A percentile compares a stretch with the other conserved stretches of the same genome.
phyloP scores from a whole-genome alignment of 1,284 basidiomycete genomes.

The Uromyces viciae-fabae region DNA sequence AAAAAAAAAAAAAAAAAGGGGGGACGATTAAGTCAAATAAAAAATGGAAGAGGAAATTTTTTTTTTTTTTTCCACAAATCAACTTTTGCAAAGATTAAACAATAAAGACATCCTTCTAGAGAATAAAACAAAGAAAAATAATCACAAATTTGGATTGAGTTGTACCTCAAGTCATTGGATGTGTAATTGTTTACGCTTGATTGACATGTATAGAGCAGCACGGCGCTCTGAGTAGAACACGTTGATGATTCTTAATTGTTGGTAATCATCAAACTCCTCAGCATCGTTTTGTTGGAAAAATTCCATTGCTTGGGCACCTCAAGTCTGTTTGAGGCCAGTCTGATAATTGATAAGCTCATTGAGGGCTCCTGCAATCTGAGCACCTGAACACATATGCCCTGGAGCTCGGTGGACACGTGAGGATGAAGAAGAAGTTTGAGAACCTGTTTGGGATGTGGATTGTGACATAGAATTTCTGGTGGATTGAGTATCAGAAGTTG shows the following conservation, averaged over 20 bases:
- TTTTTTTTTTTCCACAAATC: no score
- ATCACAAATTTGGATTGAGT: no score
- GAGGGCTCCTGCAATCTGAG: not conserved
- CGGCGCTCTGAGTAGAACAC: not conserved
- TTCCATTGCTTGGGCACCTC: not conserved
- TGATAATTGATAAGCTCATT: not conserved
- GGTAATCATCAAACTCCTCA: not conserved
- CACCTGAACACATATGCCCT: not conserved
- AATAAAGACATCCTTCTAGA: no score
- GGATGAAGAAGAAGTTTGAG: not conserved
- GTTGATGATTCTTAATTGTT: not conserved
- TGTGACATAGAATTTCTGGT: no score
- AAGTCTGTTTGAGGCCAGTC: not conserved
- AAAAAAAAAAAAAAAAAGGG: no score
- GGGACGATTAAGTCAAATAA: no score
- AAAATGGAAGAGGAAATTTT: no score
- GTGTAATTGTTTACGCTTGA: not conserved
- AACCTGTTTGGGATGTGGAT: no score
- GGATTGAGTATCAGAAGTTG: not conserved
- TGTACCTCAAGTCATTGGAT: not conserved
- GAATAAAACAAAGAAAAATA: no score
- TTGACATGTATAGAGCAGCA: not conserved
- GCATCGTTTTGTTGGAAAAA: not conserved
- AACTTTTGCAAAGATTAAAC: no score
- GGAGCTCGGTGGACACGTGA: not conserved